Conservation (phyloP, 176 grass and related monocot genomes). For the Carex kokanica region DNA sequence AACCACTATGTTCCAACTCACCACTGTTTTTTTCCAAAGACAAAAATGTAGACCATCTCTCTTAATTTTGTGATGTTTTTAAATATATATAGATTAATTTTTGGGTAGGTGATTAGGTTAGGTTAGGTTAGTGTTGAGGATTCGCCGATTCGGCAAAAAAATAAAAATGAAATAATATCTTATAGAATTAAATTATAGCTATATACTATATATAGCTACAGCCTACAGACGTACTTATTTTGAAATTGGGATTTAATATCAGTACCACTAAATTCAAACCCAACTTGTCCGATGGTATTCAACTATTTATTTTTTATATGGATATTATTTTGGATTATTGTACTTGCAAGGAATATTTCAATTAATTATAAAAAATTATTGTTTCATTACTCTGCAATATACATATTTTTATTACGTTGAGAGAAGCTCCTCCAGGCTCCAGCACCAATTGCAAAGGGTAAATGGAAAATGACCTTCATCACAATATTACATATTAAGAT, state of each 20-base stretch:
- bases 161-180: not conserved
- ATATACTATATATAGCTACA: not conserved
- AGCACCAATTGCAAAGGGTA: not conserved
- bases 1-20: not conserved
- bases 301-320: not conserved
- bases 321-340: not conserved
- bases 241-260: not conserved
- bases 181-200: not conserved
- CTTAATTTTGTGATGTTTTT: not conserved
- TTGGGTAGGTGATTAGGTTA: not conserved
- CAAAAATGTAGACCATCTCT: not conserved
- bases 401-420: not conserved
- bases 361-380: not conserved
- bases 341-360: not conserved
- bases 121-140: not conserved
- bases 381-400: not conserved
- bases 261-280: not conserved
- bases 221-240: not conserved
- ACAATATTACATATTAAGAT: not conserved
- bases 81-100: not conserved
- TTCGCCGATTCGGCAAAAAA: not conserved
- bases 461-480: not conserved
- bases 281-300: not conserved
- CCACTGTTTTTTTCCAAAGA: not conserved
- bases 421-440: not conserved